phyloP scores from a whole-genome alignment of 192 early-diverging fungal genomes.

The Podila minutissima region DNA sequence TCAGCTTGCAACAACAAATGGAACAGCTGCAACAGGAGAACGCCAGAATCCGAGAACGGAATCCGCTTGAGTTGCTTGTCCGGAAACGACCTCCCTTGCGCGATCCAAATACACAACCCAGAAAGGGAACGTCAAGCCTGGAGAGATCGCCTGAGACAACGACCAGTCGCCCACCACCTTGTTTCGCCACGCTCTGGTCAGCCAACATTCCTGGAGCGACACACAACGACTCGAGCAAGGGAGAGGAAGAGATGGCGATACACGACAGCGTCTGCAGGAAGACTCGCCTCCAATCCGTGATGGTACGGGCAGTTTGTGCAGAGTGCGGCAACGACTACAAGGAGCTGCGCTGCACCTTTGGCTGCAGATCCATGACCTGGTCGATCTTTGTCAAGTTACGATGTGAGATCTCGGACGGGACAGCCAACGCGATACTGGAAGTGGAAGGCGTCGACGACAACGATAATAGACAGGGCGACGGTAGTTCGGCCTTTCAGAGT shows the following conservation, averaged over 20 bases:
- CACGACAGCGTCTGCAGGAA: neutral
- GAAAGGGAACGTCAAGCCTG: no score
- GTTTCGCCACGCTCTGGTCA: neutral
- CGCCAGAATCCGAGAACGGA: no score
- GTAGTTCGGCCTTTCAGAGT: neutral
- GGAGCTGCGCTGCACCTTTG: neutral
- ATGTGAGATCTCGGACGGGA: neutral
- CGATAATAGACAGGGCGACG: neutral
- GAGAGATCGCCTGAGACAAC: no score
- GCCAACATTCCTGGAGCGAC: neutral
- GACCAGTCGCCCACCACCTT: no score
- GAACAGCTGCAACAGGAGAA: no score
- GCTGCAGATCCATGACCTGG: neutral
- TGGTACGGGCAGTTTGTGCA: neutral
- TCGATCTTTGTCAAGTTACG: neutral
- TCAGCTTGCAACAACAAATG: no score
- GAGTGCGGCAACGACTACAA: slow-evolving; percentile 1
- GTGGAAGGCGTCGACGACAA: neutral
- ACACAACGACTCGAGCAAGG: neutral
- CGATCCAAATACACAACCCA: no score
- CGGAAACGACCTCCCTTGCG: no score
- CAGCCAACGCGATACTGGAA: neutral
- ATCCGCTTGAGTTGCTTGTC: no score
- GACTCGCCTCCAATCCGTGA: neutral
- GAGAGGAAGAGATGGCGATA: neutral